phyloP scores from a whole-genome alignment of 2,329 filamentous ascomycete genomes.

The Fusarium pseudoanthophilum region DNA sequence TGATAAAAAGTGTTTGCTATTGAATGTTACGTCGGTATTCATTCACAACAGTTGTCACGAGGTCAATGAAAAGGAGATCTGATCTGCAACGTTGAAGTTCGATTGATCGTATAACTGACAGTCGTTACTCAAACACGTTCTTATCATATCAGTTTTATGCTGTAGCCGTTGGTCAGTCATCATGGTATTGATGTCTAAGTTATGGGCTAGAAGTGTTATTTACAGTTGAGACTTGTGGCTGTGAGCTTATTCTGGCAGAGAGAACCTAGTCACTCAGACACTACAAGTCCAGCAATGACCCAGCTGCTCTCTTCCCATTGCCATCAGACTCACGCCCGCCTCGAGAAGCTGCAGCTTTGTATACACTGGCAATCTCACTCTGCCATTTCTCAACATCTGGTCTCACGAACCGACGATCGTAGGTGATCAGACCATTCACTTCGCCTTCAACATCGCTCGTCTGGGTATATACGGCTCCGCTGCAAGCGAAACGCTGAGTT shows the following conservation, averaged over 20 bases:
- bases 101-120: fast-evolving
- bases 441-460: conserved; percentile 80
- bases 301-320: not conserved
- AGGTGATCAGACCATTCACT: conserved; percentile 76
- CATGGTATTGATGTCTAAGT: no score
- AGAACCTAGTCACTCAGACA: not conserved
- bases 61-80: not conserved
- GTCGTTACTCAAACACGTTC: not conserved
- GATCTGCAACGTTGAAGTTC: fast-evolving
- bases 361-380: conserved; percentile 67
- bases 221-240: no score
- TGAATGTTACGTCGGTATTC: not conserved
- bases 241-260: no score
- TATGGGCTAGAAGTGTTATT: no score
- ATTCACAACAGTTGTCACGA: not conserved
- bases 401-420: conserved; percentile 70
- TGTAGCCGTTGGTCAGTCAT: no score
- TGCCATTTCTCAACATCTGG: conserved; percentile 69
- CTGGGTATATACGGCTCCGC: conserved; percentile 77
- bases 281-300: conserved; percentile 16
- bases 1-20: fast-evolving
- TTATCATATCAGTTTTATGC: no score
- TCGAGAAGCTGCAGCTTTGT: conserved; percentile 60
- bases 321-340: conserved; percentile 15
- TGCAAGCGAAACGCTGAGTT: conserved; percentile 70